Percentiles rank a stretch among this genome's conserved stretches.
Conservation (phyloP, 495 filamentous ascomycete species). For the Lophium mytilinum region DNA sequence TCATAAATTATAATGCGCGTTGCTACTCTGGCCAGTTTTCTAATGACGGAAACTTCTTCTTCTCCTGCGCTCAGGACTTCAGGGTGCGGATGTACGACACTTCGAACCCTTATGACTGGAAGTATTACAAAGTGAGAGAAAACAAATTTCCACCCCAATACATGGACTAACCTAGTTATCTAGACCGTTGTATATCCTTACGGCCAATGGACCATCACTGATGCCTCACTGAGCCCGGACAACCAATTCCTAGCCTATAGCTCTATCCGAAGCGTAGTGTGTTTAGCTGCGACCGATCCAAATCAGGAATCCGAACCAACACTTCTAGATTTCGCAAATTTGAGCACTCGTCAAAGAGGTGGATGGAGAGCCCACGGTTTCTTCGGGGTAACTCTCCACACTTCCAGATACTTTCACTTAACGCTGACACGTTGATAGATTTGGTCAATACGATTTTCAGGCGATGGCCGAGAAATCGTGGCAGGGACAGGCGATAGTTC, state of each 20-base stretch:
- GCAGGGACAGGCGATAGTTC: conserved; percentile 73
- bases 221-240: conserved; percentile 85
- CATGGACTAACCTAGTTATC: background rate
- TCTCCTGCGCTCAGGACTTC: conserved; percentile 89
- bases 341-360: conserved; percentile 36
- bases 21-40: conserved; percentile 97
- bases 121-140: conserved; percentile 66
- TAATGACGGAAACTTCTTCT: conserved; percentile 96
- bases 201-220: conserved; percentile 92
- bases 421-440: conserved; percentile 39
- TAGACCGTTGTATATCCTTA: conserved; percentile 69
- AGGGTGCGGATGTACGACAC: conserved; percentile 95
- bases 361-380: conserved; percentile 18
- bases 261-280: conserved; percentile 74
- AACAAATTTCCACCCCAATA: background rate
- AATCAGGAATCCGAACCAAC: conserved; percentile 68
- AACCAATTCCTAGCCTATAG: conserved; percentile 85
- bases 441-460: conserved; percentile 87
- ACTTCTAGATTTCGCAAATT: conserved; percentile 61
- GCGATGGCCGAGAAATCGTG: conserved; percentile 84
- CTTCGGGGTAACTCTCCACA: conserved; percentile 8
- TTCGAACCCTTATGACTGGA: conserved; percentile 90
- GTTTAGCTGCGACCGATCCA: conserved; percentile 79
- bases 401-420: background rate
- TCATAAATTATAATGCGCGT: conserved; percentile 75